Evolutionary conservation across 208 protist genomes (phyloP).

Genomic region (Tritrichomonas musculus): DNA sequence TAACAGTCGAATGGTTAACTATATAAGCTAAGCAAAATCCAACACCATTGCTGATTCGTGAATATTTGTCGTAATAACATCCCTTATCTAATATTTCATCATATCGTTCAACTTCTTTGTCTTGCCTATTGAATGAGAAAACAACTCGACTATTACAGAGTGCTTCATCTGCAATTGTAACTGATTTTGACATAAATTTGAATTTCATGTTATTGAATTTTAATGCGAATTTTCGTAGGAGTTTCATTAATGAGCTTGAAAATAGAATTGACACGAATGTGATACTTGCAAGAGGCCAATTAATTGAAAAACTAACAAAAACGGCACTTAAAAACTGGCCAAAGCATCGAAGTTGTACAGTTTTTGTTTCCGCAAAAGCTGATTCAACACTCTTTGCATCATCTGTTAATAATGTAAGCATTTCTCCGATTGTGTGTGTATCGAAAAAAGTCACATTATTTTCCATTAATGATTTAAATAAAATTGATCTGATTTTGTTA

Average conservation of each 20-base stretch:
- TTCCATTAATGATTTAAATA: not conserved
- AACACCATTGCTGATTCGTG: not conserved
- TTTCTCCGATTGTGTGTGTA: not conserved
- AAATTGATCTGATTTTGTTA: not conserved
- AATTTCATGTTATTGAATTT: not conserved
- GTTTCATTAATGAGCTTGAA: not conserved
- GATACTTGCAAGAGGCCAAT: not conserved
- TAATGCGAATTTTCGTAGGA: not conserved
- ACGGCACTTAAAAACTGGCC: not conserved
- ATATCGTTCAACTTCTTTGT: not conserved
- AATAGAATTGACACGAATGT: not conserved
- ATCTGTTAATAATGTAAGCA: not conserved
- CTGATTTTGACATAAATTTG: not conserved
- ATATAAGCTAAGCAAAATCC: not conserved
- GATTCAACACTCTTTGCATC: not conserved
- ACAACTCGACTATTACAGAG: not conserved
- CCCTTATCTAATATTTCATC: not conserved
- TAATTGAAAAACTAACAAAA: not conserved
- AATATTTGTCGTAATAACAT: not conserved
- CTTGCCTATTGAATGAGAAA: not conserved
- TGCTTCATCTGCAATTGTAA: not conserved
- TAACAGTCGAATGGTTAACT: not conserved
- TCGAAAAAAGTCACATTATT: not conserved
- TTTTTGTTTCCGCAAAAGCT: not conserved
- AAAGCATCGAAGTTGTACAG: not conserved